A percentile compares a stretch with the other conserved stretches of the same genome.
Evolutionary conservation across 352 stramenopile genomes (phyloP).

Genomic region (Globisporangium middletonii): DNA sequence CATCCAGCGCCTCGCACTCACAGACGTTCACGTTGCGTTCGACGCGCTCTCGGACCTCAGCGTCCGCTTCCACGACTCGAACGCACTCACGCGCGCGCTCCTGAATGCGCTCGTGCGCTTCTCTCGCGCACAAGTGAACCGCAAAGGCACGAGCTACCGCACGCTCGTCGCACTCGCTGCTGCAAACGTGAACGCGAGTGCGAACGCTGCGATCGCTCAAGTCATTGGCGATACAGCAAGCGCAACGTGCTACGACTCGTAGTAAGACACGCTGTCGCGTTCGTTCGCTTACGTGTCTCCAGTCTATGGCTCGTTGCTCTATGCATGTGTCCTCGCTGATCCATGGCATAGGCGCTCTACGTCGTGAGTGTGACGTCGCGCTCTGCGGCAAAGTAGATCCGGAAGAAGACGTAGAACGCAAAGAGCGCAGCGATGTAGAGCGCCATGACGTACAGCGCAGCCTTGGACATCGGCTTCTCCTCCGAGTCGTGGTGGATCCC

Average conservation of each 20-base stretch:
- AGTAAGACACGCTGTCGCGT: conserved; percentile 3
- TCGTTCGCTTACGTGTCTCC: not conserved
- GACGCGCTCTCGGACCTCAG: not conserved
- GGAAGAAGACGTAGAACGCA: conserved; percentile 60
- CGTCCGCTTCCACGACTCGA: not conserved
- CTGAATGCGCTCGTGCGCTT: not conserved
- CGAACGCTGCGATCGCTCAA: conserved; percentile 1
- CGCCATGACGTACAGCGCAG: conserved; percentile 31
- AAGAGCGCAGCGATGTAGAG: conserved; percentile 40
- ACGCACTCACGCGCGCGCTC: not conserved
- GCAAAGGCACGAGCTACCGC: not conserved
- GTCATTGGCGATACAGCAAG: not conserved
- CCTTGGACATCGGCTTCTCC: conserved; percentile 67
- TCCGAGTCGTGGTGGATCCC: conserved; percentile 75
- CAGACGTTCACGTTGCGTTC: not conserved
- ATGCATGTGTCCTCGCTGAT: not conserved
- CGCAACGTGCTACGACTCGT: conserved; percentile 1
- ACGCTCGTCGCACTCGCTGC: not conserved
- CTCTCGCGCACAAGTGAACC: not conserved
- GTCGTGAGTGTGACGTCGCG: conserved; percentile 30
- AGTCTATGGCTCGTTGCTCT: not conserved
- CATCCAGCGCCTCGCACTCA: not conserved
- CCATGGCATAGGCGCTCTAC: not conserved
- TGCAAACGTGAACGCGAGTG: not conserved
- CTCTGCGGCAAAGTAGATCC: conserved; percentile 56